These are phyloP conservation scores for Trichosanthes truncata DNA, from an alignment of 306 rosid genomes.

Conservation along the genomic window DNA sequence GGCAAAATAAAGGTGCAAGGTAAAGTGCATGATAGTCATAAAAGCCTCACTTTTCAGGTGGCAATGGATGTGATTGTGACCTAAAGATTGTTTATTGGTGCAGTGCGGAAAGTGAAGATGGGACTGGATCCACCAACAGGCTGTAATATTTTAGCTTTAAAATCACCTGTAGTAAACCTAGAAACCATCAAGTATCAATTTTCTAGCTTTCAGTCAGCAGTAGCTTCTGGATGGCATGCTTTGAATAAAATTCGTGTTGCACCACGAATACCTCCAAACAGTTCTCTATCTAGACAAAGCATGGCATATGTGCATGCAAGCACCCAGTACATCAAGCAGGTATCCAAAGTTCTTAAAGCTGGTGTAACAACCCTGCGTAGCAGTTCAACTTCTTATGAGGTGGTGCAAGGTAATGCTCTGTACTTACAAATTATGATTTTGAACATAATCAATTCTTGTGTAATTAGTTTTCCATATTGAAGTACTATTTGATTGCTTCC, in stretches of 20 bases:
- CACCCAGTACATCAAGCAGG: conserved; percentile 78
- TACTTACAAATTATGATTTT: neutral
- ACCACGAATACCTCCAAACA: conserved; percentile 67
- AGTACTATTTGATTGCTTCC: neutral
- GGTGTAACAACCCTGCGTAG: conserved; percentile 78
- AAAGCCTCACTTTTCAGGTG: conserved; percentile 3
- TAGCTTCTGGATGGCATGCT: conserved; percentile 78
- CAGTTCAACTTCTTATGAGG: conserved; percentile 79
- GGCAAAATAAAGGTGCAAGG: conserved; percentile 99
- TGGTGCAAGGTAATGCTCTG: conserved; percentile 62
- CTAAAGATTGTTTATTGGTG: conserved; percentile 19
- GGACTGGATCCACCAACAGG: conserved; percentile 81
- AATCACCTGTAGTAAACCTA: conserved; percentile 45
- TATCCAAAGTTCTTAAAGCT: conserved; percentile 78
- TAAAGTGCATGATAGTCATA: conserved; percentile 22
- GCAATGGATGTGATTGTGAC: neutral
- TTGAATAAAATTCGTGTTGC: conserved; percentile 44
- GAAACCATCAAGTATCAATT: conserved; percentile 43
- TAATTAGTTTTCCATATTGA: neutral
- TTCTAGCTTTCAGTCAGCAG: conserved; percentile 53
- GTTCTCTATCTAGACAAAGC: conserved; percentile 76
- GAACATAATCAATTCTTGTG: neutral
- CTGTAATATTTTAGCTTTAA: conserved; percentile 60
- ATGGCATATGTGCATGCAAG: conserved; percentile 92
- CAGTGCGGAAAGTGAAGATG: conserved; percentile 89